A percentile compares a stretch with the other conserved stretches of the same genome.
Conservation (phyloP, 306 rosid genomes). For the Cicer arietinum region DNA sequence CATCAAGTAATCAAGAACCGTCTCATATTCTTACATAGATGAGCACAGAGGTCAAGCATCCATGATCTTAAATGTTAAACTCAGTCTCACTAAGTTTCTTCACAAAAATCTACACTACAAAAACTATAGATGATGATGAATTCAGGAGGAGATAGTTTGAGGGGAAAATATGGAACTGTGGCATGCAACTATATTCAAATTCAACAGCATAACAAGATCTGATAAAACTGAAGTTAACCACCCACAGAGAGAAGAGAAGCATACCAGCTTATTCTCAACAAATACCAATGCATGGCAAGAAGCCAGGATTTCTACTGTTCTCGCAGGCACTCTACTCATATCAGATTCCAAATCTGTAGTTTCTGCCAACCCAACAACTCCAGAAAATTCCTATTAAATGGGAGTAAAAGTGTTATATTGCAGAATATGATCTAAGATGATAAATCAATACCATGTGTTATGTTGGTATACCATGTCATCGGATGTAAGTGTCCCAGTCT, state of each 20-base stretch:
- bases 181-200: not conserved
- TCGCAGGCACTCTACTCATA: slow-evolving; percentile 65
- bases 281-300: slow-evolving; percentile 98
- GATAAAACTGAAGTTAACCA: slow-evolving; percentile 25
- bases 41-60: not conserved
- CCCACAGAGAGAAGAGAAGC: slow-evolving; percentile 27
- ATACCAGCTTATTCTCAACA: slow-evolving; percentile 98
- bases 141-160: not conserved
- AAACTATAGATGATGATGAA: slow-evolving; percentile 5
- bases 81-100: slow-evolving; percentile 15
- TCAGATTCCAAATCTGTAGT: slow-evolving; percentile 77
- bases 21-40: slow-evolving; percentile 16
- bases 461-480: slow-evolving; percentile 88
- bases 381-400: slow-evolving; percentile 78
- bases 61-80: slow-evolving; percentile 26
- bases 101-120: slow-evolving; percentile 22
- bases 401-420: slow-evolving; percentile 35
- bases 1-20: slow-evolving; percentile 14
- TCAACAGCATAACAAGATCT: slow-evolving; percentile 23
- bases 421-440: slow-evolving; percentile 29
- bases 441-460: slow-evolving; percentile 17
- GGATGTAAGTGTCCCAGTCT: slow-evolving; percentile 98
- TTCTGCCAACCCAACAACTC: slow-evolving; percentile 77
- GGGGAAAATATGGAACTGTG: slow-evolving; percentile 26
- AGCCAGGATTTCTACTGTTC: slow-evolving; percentile 87